phyloP scores from a whole-genome alignment of 768 basidiomycete species.

The Auriscalpium vulgare region DNA sequence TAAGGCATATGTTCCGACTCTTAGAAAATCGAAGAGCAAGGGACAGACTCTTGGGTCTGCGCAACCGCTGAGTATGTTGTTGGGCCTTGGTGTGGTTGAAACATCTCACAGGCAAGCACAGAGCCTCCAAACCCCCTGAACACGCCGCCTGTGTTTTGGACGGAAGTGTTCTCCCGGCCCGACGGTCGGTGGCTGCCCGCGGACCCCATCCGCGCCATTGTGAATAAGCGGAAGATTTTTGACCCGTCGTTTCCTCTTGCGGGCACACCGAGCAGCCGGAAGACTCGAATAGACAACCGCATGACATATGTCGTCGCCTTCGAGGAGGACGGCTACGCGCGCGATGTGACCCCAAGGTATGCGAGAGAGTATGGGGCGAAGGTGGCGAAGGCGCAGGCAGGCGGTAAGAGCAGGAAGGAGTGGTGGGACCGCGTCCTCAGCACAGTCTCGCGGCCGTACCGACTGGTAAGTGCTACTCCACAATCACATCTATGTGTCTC shows the following conservation, averaged over 20 bases:
- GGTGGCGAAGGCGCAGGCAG: conserved; percentile 70
- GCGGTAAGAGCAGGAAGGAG: conserved; percentile 56
- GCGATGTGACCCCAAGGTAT: conserved; percentile 90
- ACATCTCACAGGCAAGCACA: neutral
- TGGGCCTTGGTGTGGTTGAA: neutral
- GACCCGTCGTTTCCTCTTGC: conserved; percentile 49
- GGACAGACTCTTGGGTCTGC: conserved; percentile 34
- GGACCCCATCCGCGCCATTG: conserved; percentile 75
- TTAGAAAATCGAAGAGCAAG: conserved; percentile 49
- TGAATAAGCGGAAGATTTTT: conserved; percentile 75
- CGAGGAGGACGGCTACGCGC: conserved; percentile 89
- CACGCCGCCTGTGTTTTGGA: conserved; percentile 90
- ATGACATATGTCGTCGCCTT: conserved; percentile 91
- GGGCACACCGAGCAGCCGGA: conserved; percentile 11
- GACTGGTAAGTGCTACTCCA: conserved; percentile 47
- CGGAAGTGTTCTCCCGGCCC: conserved; percentile 90
- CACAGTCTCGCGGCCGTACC: conserved; percentile 65
- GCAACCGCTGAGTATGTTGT: conserved; percentile 1
- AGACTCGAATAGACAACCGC: conserved; percentile 53
- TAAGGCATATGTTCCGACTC: conserved; percentile 47
- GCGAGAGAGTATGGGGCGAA: conserved; percentile 74
- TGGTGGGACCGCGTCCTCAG: conserved; percentile 81
- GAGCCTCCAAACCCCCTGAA: conserved; percentile 44
- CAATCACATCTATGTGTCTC: neutral
- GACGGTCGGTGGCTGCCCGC: conserved; percentile 90